These are phyloP conservation scores for Pseudoturritis turrita DNA, from an alignment of 345 rosid species.

Conservation along the genomic window DNA sequence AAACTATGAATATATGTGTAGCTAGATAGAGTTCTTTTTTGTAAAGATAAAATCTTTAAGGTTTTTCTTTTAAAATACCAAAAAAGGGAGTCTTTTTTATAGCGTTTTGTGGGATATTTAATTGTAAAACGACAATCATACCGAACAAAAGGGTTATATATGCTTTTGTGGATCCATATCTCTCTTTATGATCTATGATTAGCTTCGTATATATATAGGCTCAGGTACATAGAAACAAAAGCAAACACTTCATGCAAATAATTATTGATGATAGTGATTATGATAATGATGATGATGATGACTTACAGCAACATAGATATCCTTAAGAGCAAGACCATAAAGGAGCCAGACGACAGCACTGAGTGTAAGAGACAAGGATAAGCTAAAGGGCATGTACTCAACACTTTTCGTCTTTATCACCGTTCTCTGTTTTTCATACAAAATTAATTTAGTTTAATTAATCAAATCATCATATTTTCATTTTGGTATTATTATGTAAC, in stretches of 20 bases:
- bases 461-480: background rate
- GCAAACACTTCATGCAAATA: constrained; percentile 12
- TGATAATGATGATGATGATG: background rate
- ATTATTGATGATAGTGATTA: constrained; percentile 4
- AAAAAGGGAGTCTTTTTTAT: constrained; percentile 5
- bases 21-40: constrained; percentile 19
- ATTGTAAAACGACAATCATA: constrained; percentile 23
- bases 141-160: constrained; percentile 28
- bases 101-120: constrained; percentile 10
- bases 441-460: background rate
- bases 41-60: constrained; percentile 7
- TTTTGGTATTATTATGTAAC: background rate
- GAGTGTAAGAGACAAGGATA: constrained; percentile 48
- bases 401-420: constrained; percentile 54
- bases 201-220: background rate
- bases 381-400: constrained; percentile 63
- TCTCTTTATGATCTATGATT: constrained; percentile 14
- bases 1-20: background rate
- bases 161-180: constrained; percentile 21
- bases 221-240: constrained; percentile 30
- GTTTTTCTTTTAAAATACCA: constrained; percentile 4
- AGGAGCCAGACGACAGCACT: constrained; percentile 58
- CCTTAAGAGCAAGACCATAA: constrained; percentile 49
- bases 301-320: constrained; percentile 46
- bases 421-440: constrained; percentile 28